Percentiles rank a stretch among this genome's conserved stretches.
These are phyloP conservation scores for Rhizophagus clarus DNA, from an alignment of 192 early-diverging fungal genomes.

Conservation along the genomic window DNA sequence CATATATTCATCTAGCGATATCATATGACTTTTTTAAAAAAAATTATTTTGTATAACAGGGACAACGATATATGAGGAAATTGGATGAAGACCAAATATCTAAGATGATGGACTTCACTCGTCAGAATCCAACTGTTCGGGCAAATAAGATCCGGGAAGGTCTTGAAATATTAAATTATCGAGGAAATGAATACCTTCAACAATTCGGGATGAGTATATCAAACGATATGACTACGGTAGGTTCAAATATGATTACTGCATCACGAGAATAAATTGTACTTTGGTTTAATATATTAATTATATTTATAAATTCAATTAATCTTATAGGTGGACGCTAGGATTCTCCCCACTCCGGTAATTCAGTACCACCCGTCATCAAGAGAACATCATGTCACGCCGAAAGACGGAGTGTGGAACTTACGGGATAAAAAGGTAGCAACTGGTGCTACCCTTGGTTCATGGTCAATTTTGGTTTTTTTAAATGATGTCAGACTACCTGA, in stretches of 20 bases:
- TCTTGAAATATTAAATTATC: slow-evolving; percentile 63
- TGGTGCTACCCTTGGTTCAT: slow-evolving; percentile 75
- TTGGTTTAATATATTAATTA: too few relatives aligned
- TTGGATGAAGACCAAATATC: slow-evolving; percentile 84
- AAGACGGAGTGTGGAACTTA: slow-evolving; percentile 86
- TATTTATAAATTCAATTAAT: slow-evolving; percentile 11
- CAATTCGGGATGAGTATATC: slow-evolving; percentile 75
- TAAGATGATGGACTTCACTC: slow-evolving; percentile 94
- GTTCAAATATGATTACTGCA: background rate
- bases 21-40: background rate
- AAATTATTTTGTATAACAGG: slow-evolving; percentile 41
- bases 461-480: slow-evolving; percentile 77
- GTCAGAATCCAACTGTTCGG: slow-evolving; percentile 79
- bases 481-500: too few relatives aligned
- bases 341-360: slow-evolving; percentile 80
- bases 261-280: slow-evolving; percentile 37
- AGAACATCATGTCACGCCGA: slow-evolving; percentile 50
- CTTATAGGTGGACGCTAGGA: slow-evolving; percentile 51
- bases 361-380: slow-evolving; percentile 56
- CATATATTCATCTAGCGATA: background rate
- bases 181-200: slow-evolving; percentile 68
- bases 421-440: slow-evolving; percentile 77
- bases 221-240: slow-evolving; percentile 65
- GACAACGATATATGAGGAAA: slow-evolving; percentile 82
- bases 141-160: slow-evolving; percentile 79